Evolutionary conservation across 306 rosid species (phyloP), one percentile per base, ranked within the genome.

Genomic region (Casuarina cunninghamiana): DNA sequence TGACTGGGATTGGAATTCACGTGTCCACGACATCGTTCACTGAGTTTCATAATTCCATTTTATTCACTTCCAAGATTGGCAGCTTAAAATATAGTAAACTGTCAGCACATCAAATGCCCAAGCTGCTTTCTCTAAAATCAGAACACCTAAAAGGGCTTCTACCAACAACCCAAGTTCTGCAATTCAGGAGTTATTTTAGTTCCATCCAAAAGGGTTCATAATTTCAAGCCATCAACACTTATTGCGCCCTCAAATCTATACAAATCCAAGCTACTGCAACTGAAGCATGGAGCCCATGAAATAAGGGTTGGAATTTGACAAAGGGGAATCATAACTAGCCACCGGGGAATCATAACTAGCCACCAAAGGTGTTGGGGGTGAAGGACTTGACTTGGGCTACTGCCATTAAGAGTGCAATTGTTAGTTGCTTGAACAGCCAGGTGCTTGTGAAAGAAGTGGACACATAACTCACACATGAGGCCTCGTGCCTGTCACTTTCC

Each of bases 401-500:
- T 6, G 65, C 65, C 8, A 58, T 58, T n/a, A 58, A 21, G 26
- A 58, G 13, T 58, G 65, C 39, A 17, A 10, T 11, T 3, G 35
- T 15, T 10, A 21, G 38, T 58, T 26, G 65, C 10, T 26, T 57
- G 37, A 8, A 3, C 10, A 0, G 69, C 35, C 35, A 66, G 50
- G 71, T 11, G 46, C 5, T 10, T 13, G 17, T 11, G 10, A 7
- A 46, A 11, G 53, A 12, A 12, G 19, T 2, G 6, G 10, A 9
- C 32, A 3, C 38, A 60, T 17, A 60, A 3, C 71, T 6, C n/a
- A 16, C 85, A 78, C 85, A 75, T 57, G 86, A 81, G 51, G 39
- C 76, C 83, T 83, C 78, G 76, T 83, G 84, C n/a, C 70, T 2
- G 73, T 61, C 79, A 78, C 87, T 85, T 61, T 85, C 26, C 2